Evolutionary conservation across 306 rosid genomes (phyloP).

Genomic region (Luffa acutangula): DNA sequence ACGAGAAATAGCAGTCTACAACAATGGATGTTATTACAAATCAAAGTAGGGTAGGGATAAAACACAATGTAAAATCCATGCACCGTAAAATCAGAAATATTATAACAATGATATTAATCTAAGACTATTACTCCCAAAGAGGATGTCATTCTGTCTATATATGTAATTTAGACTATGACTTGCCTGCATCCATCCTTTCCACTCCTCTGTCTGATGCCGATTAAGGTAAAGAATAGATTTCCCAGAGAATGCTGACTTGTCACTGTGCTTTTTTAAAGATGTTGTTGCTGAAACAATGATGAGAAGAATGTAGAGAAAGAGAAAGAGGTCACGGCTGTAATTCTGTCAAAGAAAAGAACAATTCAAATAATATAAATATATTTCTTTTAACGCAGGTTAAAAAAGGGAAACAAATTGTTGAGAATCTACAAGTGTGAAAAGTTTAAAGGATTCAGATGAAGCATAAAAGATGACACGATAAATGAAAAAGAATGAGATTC

Average conservation of each 20-base stretch:
- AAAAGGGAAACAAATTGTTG: background rate
- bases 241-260: conserved; percentile 69
- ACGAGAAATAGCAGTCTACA: background rate
- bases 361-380: background rate
- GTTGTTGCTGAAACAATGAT: conserved; percentile 87
- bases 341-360: conserved; percentile 35
- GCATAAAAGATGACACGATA: background rate
- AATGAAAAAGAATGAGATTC: background rate
- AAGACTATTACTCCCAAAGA: background rate
- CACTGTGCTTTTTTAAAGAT: conserved; percentile 83
- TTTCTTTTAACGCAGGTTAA: background rate
- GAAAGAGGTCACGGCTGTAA: conserved; percentile 88
- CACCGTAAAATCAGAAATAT: background rate
- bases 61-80: background rate
- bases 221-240: conserved; percentile 81
- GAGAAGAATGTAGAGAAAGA: conserved; percentile 82
- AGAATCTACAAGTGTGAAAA: background rate
- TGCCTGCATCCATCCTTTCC: conserved; percentile 99
- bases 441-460: background rate
- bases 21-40: background rate
- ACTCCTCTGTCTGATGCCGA: conserved; percentile 97
- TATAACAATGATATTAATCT: background rate
- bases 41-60: background rate
- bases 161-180: conserved; percentile 22
- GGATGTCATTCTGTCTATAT: background rate